Base-by-base conservation (phyloP, 306 rosid genomes). In the Vicia sativa region DNA sequence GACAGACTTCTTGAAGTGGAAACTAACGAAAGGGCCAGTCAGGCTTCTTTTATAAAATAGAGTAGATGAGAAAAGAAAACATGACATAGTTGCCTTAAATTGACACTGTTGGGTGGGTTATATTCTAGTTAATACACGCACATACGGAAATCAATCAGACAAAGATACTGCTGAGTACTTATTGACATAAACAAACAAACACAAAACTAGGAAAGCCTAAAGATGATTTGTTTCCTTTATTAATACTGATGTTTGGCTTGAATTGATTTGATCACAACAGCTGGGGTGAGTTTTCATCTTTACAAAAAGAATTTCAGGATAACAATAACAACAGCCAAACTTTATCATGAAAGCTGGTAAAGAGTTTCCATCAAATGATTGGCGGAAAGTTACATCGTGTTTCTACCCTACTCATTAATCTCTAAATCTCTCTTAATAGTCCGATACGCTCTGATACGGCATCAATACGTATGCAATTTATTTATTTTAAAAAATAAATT, bases 251-350 rank as follows among this genome's bases (percentile, higher is more conserved):
- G 26, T 57, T 28, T 46, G 26, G 26, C 52, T 9, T 28, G 46
- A 50, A 19, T 16, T 49, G 29, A 38, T 61, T 61, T 61, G 7
- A 42, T 60, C 31, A 75, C 65, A 68, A n/a, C 55, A 54, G n/a
- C 21, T 54, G 53, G 64, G 49, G 54, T 14, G 53, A 76, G 45
- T 64, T 65, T 73, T 10, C 18, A 65, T 61, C n/a, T 5, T 60
- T 48, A 26, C 12, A 9, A 73, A 73, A 63, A 21, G 25, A 66
- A 48, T 44, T 23, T 57, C 25, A 7, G 11, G 14, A 42, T 12
- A 49, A 46, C 23, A 25, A 4, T 31, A 31, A 31, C 37, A 31
- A 31, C 28, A 25, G 3, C 37, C 37, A 31, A 31, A 31, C 37
- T 31, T 31, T 31, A 31, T 31, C 37, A 31, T 31, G 37, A 31